Base-by-base conservation (phyloP, 192 early-diverging fungal genomes). In the Backusella westeae region DNA sequence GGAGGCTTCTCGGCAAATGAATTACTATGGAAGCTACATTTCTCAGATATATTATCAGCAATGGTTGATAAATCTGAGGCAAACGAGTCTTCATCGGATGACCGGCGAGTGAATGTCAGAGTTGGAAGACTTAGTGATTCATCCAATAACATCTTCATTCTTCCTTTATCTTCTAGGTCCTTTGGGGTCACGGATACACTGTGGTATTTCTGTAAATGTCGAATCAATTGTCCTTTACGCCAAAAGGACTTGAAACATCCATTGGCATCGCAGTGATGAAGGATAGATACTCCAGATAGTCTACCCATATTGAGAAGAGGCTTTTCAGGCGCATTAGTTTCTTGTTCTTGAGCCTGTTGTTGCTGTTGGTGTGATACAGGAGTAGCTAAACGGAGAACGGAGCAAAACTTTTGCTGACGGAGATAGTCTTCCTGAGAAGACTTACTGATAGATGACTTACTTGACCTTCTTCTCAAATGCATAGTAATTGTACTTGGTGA, bases 201-300 rank as follows among this genome's bases (percentile, higher is more conserved):
- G 49, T 78, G 77, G 17, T 74, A 75, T 21, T 72, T 73, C 34
- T 82, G 73, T 63, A 82, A 75, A 68, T 82, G 81, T 34, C 81
- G 78, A 14, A 66, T 39, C 29, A 78, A 44, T 39, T 79, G 73
- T 34, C 74, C 81, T 39, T 67, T 52, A 12, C 77, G 73, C 81
- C 81, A 82, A 72, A 78, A 82, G 14, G 77, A 76, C 56, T 78
- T 82, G 35, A 67, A 75, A 52, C 81, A 82, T 6, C 71, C 75
- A 14, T 42, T 38, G 5, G 44, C 56, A 29, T 75, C 70, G 52
- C 81, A 82, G 4, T 75, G 81, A 53, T 82, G 77, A 19, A 78
- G 49, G 17, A 79, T 82, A 35, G 69, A 35, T n/a, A 19, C 42
- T 63, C 21, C 23, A 10, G 56, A 63, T 29, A 63, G 7, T 29